Evolutionary conservation across 1,284 basidiomycete species (phyloP).

Genomic region (Heimioporus retisporus): DNA sequence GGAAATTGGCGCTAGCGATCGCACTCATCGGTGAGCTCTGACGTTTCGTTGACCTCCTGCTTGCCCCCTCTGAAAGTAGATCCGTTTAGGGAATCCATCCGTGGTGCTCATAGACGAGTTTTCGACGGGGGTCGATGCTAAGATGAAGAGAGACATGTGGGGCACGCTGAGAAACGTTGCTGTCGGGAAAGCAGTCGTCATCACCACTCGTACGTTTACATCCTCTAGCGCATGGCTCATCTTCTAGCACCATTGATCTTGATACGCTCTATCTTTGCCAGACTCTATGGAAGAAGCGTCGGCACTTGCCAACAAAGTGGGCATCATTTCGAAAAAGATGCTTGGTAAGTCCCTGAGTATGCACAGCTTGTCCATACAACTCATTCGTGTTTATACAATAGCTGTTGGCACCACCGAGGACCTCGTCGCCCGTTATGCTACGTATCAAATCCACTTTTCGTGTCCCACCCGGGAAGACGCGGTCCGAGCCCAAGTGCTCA

Average conservation of each 20-base stretch:
- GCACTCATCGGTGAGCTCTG: slow-evolving; percentile 73
- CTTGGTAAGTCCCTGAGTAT: slow-evolving; percentile 60
- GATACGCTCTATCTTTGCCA: slow-evolving; percentile 28
- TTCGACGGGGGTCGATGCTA: slow-evolving; percentile 85
- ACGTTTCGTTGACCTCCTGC: background rate
- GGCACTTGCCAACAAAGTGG: slow-evolving; percentile 78
- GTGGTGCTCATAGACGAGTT: slow-evolving; percentile 89
- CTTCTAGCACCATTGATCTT: too few relatives aligned
- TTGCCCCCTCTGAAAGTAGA: background rate
- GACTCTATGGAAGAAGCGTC: slow-evolving; percentile 91
- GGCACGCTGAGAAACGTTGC: slow-evolving; percentile 72
- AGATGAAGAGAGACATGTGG: slow-evolving; percentile 90
- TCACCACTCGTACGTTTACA: slow-evolving; percentile 71
- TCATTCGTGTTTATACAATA: slow-evolving; percentile 19
- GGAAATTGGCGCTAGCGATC: slow-evolving; percentile 83
- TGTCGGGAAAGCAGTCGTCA: slow-evolving; percentile 72
- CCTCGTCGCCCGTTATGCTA: slow-evolving; percentile 74
- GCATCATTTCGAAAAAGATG: slow-evolving; percentile 76
- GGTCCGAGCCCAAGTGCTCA: slow-evolving; percentile 63
- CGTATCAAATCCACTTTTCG: slow-evolving; percentile 84
- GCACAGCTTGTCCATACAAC: background rate
- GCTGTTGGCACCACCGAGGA: slow-evolving; percentile 76
- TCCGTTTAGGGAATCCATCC: slow-evolving; percentile 70
- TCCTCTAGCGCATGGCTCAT: too few relatives aligned
- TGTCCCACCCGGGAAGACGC: slow-evolving; percentile 72